phyloP scores from a whole-genome alignment of 2,329 filamentous ascomycete genomes.

The Magnaporthales sp. region DNA sequence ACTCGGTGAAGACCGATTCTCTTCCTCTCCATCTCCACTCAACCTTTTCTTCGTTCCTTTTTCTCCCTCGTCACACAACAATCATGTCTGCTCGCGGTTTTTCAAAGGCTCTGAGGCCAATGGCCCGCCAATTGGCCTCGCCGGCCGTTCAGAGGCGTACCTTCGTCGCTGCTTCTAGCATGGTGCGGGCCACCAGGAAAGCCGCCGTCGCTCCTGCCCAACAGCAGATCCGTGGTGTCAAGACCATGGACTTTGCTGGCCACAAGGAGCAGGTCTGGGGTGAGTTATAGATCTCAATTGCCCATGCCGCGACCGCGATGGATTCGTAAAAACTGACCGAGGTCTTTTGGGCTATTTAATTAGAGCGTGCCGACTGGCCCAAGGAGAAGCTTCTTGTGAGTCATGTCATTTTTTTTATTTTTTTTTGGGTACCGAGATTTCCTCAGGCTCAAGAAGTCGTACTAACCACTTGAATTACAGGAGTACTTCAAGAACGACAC shows the following conservation, averaged over 20 bases:
- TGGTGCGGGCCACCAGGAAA: constrained; percentile 41
- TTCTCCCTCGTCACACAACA: constrained; percentile 17
- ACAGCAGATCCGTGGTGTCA: constrained; percentile 75
- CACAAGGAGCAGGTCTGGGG: constrained; percentile 91
- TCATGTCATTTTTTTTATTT: constrained; percentile 20
- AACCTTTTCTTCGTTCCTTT: constrained; percentile 3
- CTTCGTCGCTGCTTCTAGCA: constrained; percentile 50
- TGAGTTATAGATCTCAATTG: constrained; percentile 30
- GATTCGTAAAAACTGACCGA: neutral
- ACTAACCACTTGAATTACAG: constrained; percentile 31
- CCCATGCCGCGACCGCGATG: neutral
- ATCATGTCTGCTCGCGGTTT: constrained; percentile 74
- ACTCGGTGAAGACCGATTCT: neutral
- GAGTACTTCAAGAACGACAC: constrained; percentile 99
- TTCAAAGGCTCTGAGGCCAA: constrained; percentile 56
- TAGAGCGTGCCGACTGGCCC: constrained; percentile 97
- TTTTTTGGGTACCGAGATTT: neutral
- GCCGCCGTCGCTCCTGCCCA: constrained; percentile 36
- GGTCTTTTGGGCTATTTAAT: constrained; percentile 8
- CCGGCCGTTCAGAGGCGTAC: constrained; percentile 54
- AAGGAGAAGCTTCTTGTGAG: constrained; percentile 92
- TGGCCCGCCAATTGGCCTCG: constrained; percentile 55
- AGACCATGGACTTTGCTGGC: constrained; percentile 98
- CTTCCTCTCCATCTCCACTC: constrained; percentile 18
- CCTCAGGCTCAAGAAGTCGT: neutral